phyloP scores from a whole-genome alignment of 352 stramenopile genomes.

The Globisporangium irregulare region DNA sequence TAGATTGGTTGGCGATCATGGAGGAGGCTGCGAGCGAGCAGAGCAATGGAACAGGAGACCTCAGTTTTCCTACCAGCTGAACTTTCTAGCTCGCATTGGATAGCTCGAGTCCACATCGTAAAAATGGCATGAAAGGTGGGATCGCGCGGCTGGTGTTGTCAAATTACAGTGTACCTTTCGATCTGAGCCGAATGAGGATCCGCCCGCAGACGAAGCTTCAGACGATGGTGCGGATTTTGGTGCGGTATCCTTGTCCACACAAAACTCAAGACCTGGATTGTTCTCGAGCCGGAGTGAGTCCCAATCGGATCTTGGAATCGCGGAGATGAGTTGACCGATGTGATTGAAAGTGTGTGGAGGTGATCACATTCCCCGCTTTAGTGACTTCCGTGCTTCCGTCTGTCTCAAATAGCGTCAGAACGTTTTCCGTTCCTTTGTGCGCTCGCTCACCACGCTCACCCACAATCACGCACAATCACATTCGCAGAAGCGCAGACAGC shows the following conservation, averaged over 20 bases:
- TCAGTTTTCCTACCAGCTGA: too few relatives aligned
- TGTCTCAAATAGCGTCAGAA: conserved; percentile 1
- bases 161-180: background rate
- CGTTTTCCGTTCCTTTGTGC: background rate
- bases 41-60: too few relatives aligned
- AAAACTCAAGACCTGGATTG: background rate
- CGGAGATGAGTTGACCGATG: background rate
- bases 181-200: background rate
- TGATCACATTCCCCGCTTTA: background rate
- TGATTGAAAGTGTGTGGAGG: background rate
- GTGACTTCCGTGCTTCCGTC: background rate
- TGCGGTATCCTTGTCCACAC: background rate
- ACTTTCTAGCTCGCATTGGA: too few relatives aligned
- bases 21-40: too few relatives aligned
- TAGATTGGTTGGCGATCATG: too few relatives aligned
- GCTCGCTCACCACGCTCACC: background rate
- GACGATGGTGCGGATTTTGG: background rate
- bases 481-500: background rate
- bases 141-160: background rate
- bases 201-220: background rate
- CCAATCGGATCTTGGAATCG: too few relatives aligned
- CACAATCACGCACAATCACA: background rate
- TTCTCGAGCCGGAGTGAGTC: too few relatives aligned
- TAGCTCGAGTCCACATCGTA: background rate
- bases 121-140: background rate